Percentiles rank a stretch among this genome's conserved stretches.
Conservation (phyloP, 306 rosid species). For the Cicer yamashitae region DNA sequence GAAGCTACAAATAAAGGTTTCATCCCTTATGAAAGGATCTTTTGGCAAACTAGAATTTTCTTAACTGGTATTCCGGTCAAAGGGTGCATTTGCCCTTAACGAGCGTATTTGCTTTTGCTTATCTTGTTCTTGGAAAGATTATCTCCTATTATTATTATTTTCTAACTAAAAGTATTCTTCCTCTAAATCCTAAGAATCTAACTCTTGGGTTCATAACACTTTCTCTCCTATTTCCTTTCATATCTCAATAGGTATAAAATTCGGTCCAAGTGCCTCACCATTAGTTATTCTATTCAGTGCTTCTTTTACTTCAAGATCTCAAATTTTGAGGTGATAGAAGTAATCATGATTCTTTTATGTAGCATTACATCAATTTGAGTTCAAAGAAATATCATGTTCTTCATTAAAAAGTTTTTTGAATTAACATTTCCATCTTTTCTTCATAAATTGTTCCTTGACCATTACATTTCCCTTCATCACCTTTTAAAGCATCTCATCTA, state of each 20-base stretch:
- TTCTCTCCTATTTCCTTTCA: background rate
- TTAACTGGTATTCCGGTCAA: no score
- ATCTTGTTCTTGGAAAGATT: no score
- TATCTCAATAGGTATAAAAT: background rate
- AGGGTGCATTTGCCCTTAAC: no score
- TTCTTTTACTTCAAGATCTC: background rate
- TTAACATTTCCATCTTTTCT: conserved; percentile 12
- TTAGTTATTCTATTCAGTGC: background rate
- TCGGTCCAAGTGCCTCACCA: background rate
- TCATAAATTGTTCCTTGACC: background rate
- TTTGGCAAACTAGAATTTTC: no score
- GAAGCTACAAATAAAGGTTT: no score
- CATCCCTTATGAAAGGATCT: no score
- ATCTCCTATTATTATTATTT: no score
- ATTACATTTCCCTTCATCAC: background rate
- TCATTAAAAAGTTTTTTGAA: background rate
- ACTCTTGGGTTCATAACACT: background rate
- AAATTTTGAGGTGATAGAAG: background rate
- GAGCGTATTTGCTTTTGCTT: no score
- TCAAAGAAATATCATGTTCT: background rate
- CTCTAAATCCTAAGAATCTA: no score
- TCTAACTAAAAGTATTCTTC: no score
- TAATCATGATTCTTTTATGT: background rate
- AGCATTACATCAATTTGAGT: background rate
- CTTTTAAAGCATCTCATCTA: conserved; percentile 3